Conservation (phyloP, 2,329 filamentous ascomycete genomes). For the Diatrype stigma region DNA sequence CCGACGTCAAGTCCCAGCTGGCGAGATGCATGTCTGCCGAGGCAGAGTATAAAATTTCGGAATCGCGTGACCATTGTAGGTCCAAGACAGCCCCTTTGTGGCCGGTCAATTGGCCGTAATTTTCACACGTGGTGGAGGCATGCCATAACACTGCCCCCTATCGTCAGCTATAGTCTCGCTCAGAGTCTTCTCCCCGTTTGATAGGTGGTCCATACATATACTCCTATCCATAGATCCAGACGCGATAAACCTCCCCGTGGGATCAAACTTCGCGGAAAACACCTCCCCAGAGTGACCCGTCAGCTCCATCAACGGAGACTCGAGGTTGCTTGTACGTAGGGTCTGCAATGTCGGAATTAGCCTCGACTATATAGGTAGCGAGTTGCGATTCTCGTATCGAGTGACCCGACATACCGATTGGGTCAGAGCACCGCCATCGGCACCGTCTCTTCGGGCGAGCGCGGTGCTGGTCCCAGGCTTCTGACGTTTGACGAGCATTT, state of each 20-base stretch:
- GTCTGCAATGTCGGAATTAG: conserved; percentile 47
- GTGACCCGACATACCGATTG: conserved; percentile 42
- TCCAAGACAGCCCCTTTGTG: conserved; percentile 91
- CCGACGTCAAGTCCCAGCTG: conserved; percentile 91
- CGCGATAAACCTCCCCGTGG: conserved; percentile 81
- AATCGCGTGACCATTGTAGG: conserved; percentile 95
- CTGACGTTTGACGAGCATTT: conserved; percentile 85
- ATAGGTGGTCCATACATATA: conserved; percentile 58
- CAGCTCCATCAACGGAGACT: conserved; percentile 92
- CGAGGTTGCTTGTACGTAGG: conserved; percentile 74
- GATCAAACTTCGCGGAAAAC: conserved; percentile 86
- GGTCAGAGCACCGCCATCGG: conserved; percentile 41
- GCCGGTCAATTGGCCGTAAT: conserved; percentile 83
- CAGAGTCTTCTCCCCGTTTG: background rate
- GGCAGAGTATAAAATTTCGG: conserved; percentile 82
- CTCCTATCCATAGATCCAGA: conserved; percentile 94
- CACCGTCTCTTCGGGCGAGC: conserved; percentile 48
- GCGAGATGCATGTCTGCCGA: conserved; percentile 91
- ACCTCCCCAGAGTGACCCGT: conserved; percentile 81
- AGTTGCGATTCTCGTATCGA: background rate
- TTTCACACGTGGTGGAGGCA: conserved; percentile 88
- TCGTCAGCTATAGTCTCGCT: conserved; percentile 1
- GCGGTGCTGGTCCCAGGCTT: conserved; percentile 56
- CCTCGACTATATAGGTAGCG: background rate
- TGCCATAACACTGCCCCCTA: conserved; percentile 76